These are phyloP conservation scores for Pseudogymnoascus sp. DNA, from an alignment of 2,329 filamentous ascomycete species.

Conservation along the genomic window DNA sequence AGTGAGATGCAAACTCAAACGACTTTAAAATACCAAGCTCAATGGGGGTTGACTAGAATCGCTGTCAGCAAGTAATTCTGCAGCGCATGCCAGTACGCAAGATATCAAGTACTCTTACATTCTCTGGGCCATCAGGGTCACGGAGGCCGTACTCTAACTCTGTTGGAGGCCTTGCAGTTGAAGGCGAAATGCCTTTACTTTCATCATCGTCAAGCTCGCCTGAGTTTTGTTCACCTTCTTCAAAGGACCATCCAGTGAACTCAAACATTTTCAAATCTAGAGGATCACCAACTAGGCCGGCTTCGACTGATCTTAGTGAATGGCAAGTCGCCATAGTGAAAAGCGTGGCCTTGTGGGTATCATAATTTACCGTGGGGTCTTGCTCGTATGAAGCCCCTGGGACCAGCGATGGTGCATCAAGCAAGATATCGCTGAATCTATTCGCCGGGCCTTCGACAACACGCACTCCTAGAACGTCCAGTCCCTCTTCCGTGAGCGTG, in stretches of 20 bases:
- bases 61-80: slow-evolving; percentile 10
- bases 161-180: slow-evolving; percentile 73
- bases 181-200: slow-evolving; percentile 69
- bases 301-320: slow-evolving; percentile 77
- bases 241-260: slow-evolving; percentile 86
- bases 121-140: slow-evolving; percentile 33
- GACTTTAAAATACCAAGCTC: slow-evolving; percentile 86
- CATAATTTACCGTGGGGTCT: slow-evolving; percentile 51
- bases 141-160: slow-evolving; percentile 49
- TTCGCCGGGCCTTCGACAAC: slow-evolving; percentile 57
- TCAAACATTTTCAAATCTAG: slow-evolving; percentile 98
- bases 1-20: slow-evolving; percentile 91
- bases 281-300: slow-evolving; percentile 84
- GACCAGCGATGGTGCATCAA: slow-evolving; percentile 53
- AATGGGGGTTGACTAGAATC: slow-evolving; percentile 42
- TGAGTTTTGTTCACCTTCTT: slow-evolving; percentile 69
- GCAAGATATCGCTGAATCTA: slow-evolving; percentile 68
- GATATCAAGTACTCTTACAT: slow-evolving; percentile 22
- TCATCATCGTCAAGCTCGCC: slow-evolving; percentile 64
- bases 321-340: slow-evolving; percentile 98
- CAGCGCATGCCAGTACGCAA: background rate
- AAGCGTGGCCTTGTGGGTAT: slow-evolving; percentile 60
- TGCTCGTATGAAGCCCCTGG: slow-evolving; percentile 44
- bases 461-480: slow-evolving; percentile 85
- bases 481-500: slow-evolving; percentile 91